A percentile compares a stretch with the other conserved stretches of the same genome.
These are phyloP conservation scores for Brassica carinata DNA, from an alignment of 345 rosid genomes.

Conservation along the genomic window DNA sequence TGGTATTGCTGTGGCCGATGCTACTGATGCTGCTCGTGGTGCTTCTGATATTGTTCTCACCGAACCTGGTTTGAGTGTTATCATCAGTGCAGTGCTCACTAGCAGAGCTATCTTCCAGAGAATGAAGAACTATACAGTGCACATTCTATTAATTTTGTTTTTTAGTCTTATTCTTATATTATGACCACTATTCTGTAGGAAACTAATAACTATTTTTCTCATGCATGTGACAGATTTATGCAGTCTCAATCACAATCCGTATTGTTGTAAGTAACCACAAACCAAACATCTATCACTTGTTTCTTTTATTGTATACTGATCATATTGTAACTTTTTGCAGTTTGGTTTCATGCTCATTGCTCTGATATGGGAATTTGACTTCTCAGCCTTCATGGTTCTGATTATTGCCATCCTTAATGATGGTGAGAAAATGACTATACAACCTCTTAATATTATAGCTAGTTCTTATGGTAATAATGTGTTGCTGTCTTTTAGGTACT, in stretches of 20 bases:
- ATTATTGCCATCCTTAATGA: conserved; percentile 94
- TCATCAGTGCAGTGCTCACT: conserved; percentile 85
- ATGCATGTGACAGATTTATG: conserved; percentile 39
- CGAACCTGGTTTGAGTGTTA: conserved; percentile 89
- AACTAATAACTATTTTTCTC: neutral
- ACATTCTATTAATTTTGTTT: neutral
- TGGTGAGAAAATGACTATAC: conserved; percentile 49
- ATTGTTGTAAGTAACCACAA: conserved; percentile 42
- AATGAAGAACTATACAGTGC: conserved; percentile 88
- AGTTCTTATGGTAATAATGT: conserved; percentile 6
- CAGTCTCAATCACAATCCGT: conserved; percentile 53
- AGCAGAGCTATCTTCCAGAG: conserved; percentile 94
- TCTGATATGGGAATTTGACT: conserved; percentile 50
- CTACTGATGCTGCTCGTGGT: conserved; percentile 77
- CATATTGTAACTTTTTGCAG: conserved; percentile 27
- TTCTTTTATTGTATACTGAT: conserved; percentile 6
- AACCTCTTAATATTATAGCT: neutral
- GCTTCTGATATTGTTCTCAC: conserved; percentile 57
- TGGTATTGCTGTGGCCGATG: conserved; percentile 90
- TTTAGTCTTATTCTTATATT: neutral
- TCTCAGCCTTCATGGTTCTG: conserved; percentile 82
- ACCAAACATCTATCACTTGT: neutral
- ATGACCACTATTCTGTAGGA: conserved; percentile 1
- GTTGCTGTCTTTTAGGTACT: neutral
- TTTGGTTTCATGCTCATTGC: conserved; percentile 55